Conservation (phyloP, 805 yeast species). For the Candida bentonensis region DNA sequence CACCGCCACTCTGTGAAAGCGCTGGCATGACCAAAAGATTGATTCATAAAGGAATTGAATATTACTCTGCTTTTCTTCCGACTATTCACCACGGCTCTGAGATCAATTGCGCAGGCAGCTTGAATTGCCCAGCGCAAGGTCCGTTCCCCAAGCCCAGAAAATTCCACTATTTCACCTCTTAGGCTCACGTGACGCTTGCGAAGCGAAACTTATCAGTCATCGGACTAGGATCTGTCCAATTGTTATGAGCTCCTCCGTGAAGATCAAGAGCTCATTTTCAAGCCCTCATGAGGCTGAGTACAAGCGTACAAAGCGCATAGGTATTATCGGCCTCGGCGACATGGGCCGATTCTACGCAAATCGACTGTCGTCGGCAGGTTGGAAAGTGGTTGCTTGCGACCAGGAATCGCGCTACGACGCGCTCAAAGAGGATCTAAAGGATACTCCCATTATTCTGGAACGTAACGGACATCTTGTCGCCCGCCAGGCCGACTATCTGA, state of each 20-base stretch:
- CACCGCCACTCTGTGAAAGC: too few species aligned
- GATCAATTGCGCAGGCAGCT: too few species aligned
- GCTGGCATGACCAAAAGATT: too few species aligned
- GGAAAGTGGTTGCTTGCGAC: constrained; percentile 66
- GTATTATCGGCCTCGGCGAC: constrained; percentile 92
- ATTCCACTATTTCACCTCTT: too few species aligned
- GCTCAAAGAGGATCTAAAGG: constrained; percentile 26
- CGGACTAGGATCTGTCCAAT: too few species aligned
- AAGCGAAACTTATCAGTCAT: too few species aligned
- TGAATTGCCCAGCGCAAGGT: too few species aligned
- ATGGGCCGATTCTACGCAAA: constrained; percentile 88
- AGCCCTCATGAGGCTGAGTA: neutral
- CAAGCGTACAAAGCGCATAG: constrained; percentile 28
- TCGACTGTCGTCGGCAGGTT: constrained; percentile 65
- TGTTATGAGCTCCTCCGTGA: constrained; percentile 11
- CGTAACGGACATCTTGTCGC: constrained; percentile 75
- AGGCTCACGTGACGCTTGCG: too few species aligned
- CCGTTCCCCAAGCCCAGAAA: too few species aligned
- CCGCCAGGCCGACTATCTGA: constrained; percentile 63
- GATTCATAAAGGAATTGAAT: too few species aligned
- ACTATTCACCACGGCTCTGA: too few species aligned
- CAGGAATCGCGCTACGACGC: constrained; percentile 47
- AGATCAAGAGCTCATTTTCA: constrained; percentile 18
- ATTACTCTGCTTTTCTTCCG: too few species aligned
- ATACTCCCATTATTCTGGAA: constrained; percentile 33